These are phyloP conservation scores for Amanita thiersii DNA, from an alignment of 768 basidiomycete genomes.

Conservation along the genomic window DNA sequence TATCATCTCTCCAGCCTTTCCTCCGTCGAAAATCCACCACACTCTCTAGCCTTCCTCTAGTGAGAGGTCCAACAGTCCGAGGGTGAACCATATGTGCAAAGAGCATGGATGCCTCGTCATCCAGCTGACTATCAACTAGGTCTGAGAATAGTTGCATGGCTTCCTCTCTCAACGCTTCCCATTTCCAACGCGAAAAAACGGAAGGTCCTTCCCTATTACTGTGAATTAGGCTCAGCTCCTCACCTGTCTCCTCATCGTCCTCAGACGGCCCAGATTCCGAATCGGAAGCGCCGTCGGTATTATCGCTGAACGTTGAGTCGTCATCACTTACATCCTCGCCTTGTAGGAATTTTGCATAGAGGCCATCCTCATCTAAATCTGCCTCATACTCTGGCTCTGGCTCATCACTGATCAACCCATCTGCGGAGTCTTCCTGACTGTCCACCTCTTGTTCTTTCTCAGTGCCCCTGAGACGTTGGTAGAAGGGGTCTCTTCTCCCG, in stretches of 20 bases:
- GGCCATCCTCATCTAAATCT: slow-evolving; percentile 23
- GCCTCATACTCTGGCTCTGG: slow-evolving; percentile 16
- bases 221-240: slow-evolving; percentile 7
- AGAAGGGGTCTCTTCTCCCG: slow-evolving; percentile 4
- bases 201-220: neutral
- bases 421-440: slow-evolving; percentile 7
- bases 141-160: slow-evolving; percentile 3
- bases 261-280: slow-evolving; percentile 16
- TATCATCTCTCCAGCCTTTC: neutral
- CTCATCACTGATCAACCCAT: slow-evolving; percentile 12
- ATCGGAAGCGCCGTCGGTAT: slow-evolving; percentile 22
- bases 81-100: slow-evolving; percentile 7
- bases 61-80: slow-evolving; percentile 6
- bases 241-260: slow-evolving; percentile 20
- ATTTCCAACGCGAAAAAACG: neutral
- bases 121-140: slow-evolving; percentile 4
- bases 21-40: neutral
- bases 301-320: slow-evolving; percentile 18
- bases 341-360: slow-evolving; percentile 51
- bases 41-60: slow-evolving; percentile 1
- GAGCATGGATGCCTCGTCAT: slow-evolving; percentile 1
- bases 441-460: slow-evolving; percentile 11
- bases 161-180: slow-evolving; percentile 4
- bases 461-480: slow-evolving; percentile 8
- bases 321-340: slow-evolving; percentile 46